Base-by-base conservation (phyloP, 1,284 basidiomycete species). In the Tilletia setariae region DNA sequence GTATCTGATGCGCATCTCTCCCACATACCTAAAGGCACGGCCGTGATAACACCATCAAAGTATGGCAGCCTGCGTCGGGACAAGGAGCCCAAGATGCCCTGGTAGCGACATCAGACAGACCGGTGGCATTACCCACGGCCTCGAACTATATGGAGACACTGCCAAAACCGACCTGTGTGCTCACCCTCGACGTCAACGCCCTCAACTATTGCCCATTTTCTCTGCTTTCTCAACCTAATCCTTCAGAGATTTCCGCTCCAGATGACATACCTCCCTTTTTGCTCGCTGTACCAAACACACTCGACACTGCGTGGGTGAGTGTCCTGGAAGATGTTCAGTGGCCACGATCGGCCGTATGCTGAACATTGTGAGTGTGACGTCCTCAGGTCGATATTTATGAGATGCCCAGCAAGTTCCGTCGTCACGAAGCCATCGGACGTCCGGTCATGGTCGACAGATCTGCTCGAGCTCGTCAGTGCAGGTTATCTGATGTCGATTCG, bases 131-230 rank as follows among this genome's bases (percentile, higher is more conserved):
- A 21, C 56, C 56, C 56, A 61, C 30, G 30, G 87, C 87, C 11
- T 87, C 88, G 1, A 88, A 89, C 1, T 84, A 86, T 1, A 78
- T 86, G 59, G 84, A 86, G 1, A 86, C 84, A 16, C 82, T 86
- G 13, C 84, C 85, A 1, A 83, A 82, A 0, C 91, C 90, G 2
- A 71, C 79, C 6, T 79, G 91, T 6, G 77, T 83, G 1, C 89
- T 88, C 73, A 89, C 89, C 0, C 84, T 95, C 82, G 90, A 91
- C 76, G 89, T 93, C 69, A 96, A 95, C 80, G 88, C 92, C 1
- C 85, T 95, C 72, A 95, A 94, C 81, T 95, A 91, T 79, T 94
- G 93, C 83, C 88, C 89, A 0, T 93, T 94, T 80, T 87, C 89
- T 2, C 78, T 90, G 0, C 76, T 87, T 35, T 3, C 53, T 75